Base-by-base conservation (phyloP, 78 protist genomes). In the Dictyostelium citrinum region DNA sequence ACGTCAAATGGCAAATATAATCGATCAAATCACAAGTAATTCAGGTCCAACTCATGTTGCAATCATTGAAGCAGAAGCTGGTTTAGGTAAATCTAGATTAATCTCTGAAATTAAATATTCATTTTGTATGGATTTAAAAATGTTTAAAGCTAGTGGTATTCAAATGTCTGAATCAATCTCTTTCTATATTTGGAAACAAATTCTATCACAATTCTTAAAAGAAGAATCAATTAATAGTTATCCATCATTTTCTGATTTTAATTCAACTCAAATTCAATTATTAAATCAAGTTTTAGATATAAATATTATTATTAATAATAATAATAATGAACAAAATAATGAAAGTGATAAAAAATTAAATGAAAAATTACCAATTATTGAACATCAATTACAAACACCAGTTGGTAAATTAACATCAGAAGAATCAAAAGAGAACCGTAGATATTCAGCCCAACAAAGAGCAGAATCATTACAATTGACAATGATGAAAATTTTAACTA, bases 41-140 rank as follows among this genome's bases (percentile, higher is more conserved):
- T 22, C 80, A 7, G 7, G 11, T 7, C 45, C 71, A 27, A 41
- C 91, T 2, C 75, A 71, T 12, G 55, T 90, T 0, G 83, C 75
- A 8, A 17, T 90, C 20, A 41, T 90, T 9, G 95, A 90, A 70
- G 84, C 91, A 5, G 95, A 90, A 24, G 90, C 95, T 0, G 95
- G 95, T 81, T 68, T 90, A 16, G 95, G 95, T 31, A 90, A 90
- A 71, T 35, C 68, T 17, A 37, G 93, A 49, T 88, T 88, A 81
- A 41, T 88, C 27, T 78, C 84, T 1, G 93, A 88, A 49, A 68
- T 88, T 33, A 88, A 88, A 51, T 78, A 88, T 41, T 46, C 79
- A 0, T 88, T 76, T 60, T 76, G 86, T 49, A 37, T 35, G 55
- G 93, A 74, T 51, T 14, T 88, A 5, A 58, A 67, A 31, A 46